These are phyloP conservation scores for Acanthamoeba castellanii DNA, from an alignment of 208 protist genomes.

Conservation along the genomic window DNA sequence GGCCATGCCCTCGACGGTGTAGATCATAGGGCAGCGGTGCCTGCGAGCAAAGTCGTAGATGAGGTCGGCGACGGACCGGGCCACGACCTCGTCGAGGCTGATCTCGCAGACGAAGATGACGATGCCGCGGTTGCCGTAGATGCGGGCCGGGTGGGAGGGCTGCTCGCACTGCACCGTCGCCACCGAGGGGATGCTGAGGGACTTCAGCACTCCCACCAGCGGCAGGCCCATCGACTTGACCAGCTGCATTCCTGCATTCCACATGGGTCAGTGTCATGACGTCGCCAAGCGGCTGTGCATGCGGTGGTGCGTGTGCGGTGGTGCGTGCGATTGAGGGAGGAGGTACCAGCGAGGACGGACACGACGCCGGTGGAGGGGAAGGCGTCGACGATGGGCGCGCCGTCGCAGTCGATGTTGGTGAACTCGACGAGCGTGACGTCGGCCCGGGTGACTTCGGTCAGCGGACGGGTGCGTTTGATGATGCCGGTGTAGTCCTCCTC, in stretches of 20 bases:
- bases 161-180: conserved; percentile 3
- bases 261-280: not conserved
- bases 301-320: no score
- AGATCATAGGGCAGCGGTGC: conserved; percentile 52
- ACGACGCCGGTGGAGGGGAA: conserved; percentile 38
- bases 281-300: no score
- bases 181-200: not conserved
- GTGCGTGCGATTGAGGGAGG: not conserved
- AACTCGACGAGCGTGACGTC: not conserved
- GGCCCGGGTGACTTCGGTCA: not conserved
- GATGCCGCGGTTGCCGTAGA: conserved; percentile 47
- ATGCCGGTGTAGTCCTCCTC: conserved; percentile 46
- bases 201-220: conserved; percentile 11
- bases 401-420: conserved; percentile 27
- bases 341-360: not conserved
- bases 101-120: conserved; percentile 54
- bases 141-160: conserved; percentile 17
- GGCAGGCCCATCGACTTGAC: conserved; percentile 26
- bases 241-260: conserved; percentile 26
- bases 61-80: not conserved
- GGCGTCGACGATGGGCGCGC: conserved; percentile 40
- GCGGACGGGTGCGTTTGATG: not conserved
- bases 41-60: conserved; percentile 29
- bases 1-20: conserved; percentile 46
- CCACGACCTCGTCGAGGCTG: not conserved